A percentile compares a stretch with the other conserved stretches of the same genome.
Conservation (phyloP, 108 stramenopile species). For the Skeletonema costatum region DNA sequence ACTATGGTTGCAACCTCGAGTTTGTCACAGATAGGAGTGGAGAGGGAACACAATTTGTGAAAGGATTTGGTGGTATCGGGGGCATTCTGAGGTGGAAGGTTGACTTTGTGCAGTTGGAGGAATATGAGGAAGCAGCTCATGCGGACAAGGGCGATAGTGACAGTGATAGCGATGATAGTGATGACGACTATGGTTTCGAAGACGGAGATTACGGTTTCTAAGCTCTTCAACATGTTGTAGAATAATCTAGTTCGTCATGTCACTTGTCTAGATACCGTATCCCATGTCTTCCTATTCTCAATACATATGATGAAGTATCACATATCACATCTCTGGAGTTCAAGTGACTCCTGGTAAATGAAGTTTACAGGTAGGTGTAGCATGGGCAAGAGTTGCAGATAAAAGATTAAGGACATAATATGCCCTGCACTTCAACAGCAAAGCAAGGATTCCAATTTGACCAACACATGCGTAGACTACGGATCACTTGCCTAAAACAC, state of each 20-base stretch:
- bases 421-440: too few species aligned
- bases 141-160: conserved; percentile 48
- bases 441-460: too few species aligned
- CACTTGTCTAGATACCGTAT: too few species aligned
- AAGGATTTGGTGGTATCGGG: conserved; percentile 99
- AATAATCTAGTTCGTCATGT: neutral
- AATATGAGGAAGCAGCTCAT: conserved; percentile 77
- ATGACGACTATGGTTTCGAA: conserved; percentile 87
- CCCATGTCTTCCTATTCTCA: neutral
- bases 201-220: conserved; percentile 92
- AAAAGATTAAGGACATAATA: too few species aligned
- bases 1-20: conserved; percentile 96
- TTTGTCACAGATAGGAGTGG: conserved; percentile 97
- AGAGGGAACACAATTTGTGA: conserved; percentile 98
- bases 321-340: too few species aligned
- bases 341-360: too few species aligned
- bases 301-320: neutral
- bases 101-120: conserved; percentile 87
- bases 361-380: too few species aligned
- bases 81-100: conserved; percentile 98
- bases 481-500: too few species aligned
- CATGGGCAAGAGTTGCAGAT: too few species aligned
- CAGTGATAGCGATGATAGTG: conserved; percentile 63
- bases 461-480: too few species aligned
- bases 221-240: conserved; percentile 4